Conservation (phyloP, 768 basidiomycete genomes). For the Chalciporus chontae region DNA sequence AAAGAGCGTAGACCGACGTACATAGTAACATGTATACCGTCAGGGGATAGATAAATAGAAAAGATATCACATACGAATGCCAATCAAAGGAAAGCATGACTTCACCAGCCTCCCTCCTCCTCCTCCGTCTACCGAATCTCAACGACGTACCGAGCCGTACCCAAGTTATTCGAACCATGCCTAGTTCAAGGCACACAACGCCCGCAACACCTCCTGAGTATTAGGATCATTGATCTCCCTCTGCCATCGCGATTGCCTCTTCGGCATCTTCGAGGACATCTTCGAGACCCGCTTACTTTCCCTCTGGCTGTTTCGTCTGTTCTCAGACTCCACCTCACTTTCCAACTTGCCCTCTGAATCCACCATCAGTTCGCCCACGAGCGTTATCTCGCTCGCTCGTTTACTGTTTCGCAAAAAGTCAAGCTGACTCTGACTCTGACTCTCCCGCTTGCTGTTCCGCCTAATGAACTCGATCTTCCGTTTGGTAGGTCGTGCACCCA, state of each 20-base stretch:
- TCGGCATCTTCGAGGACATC: slow-evolving; percentile 7
- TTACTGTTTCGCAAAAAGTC: no score
- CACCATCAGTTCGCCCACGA: no score
- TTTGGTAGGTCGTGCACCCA: background rate
- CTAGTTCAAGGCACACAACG: slow-evolving; percentile 5
- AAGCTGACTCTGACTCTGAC: background rate
- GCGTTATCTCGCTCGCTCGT: no score
- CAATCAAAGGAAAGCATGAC: background rate
- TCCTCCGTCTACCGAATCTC: no score
- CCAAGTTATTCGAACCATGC: background rate
- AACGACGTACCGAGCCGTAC: no score
- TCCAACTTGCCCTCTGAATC: no score
- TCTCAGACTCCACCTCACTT: no score
- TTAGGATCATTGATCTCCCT: slow-evolving; percentile 18
- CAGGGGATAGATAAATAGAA: no score
- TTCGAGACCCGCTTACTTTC: background rate
- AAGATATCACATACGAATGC: background rate
- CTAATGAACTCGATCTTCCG: background rate
- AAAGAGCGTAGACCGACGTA: no score
- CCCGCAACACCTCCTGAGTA: slow-evolving; percentile 21
- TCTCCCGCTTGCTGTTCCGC: background rate
- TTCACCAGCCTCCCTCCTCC: background rate
- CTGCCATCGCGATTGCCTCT: slow-evolving; percentile 13
- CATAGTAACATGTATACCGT: no score
- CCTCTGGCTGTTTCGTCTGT: background rate